Conservation (phyloP, 1,284 basidiomycete genomes). For the Malassezia japonica region DNA sequence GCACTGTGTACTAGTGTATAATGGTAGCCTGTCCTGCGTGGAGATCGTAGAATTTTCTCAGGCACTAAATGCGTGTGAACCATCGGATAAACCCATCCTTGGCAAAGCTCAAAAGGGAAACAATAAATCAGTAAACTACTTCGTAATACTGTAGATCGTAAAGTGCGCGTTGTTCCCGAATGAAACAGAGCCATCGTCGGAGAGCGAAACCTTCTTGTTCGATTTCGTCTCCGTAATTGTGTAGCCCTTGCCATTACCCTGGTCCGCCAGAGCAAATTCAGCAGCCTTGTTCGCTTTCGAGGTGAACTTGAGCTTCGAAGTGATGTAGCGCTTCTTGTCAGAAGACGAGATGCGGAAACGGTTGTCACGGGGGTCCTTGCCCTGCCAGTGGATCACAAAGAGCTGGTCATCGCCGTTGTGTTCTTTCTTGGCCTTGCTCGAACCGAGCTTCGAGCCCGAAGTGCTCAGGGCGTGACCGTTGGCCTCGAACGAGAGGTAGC, state of each 20-base stretch:
- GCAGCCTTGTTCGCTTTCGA: slow-evolving; percentile 8
- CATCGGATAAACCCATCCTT: too few species aligned
- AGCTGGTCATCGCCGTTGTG: slow-evolving; percentile 7
- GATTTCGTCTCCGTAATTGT: slow-evolving; percentile 1
- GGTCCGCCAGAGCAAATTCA: slow-evolving; percentile 10
- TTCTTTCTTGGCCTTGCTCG: not conserved
- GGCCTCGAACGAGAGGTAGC: slow-evolving; percentile 27
- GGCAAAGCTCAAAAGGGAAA: too few species aligned
- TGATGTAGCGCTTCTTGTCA: too few species aligned
- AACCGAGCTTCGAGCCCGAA: not conserved
- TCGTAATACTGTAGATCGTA: slow-evolving; percentile 5
- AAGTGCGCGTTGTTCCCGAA: not conserved
- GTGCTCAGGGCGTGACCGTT: slow-evolving; percentile 19
- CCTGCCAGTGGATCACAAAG: slow-evolving; percentile 17
- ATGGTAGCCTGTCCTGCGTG: too few species aligned
- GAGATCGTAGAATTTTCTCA: too few species aligned
- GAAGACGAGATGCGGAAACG: slow-evolving; percentile 14
- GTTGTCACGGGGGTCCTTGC: slow-evolving; percentile 8
- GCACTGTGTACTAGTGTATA: too few species aligned
- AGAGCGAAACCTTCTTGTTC: not conserved
- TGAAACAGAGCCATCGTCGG: not conserved
- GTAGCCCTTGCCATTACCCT: slow-evolving; percentile 18
- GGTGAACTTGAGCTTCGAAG: not conserved
- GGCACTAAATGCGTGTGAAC: too few species aligned
- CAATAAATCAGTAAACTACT: too few species aligned